phyloP scores from a whole-genome alignment of 2,329 filamentous ascomycete genomes.

The Colletotrichum destructivum region DNA sequence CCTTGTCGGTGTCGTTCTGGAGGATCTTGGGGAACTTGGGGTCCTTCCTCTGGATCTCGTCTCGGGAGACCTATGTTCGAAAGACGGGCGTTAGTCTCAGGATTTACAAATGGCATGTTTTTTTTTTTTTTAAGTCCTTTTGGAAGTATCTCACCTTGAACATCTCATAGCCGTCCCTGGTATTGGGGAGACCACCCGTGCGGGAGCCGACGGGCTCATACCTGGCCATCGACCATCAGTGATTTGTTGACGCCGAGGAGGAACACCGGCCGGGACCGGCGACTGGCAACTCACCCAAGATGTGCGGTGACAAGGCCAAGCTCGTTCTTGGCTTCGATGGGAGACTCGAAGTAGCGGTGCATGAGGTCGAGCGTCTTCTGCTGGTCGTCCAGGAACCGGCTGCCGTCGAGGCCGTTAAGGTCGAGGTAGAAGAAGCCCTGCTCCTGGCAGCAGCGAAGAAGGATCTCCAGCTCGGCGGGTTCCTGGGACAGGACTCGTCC shows the following conservation, averaged over 20 bases:
- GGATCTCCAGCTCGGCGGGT: constrained; percentile 66
- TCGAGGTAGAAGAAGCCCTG: constrained; percentile 72
- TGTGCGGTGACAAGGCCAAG: constrained; percentile 68
- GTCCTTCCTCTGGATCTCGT: constrained; percentile 64
- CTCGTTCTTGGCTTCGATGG: constrained; percentile 70
- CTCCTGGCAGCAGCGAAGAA: constrained; percentile 63
- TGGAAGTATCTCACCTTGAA: constrained; percentile 57
- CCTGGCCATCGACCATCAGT: constrained; percentile 45
- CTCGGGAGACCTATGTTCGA: constrained; percentile 55
- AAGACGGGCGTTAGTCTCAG: constrained; percentile 7
- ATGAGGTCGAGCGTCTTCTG: constrained; percentile 68
- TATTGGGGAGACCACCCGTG: constrained; percentile 62
- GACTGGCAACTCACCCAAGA: constrained; percentile 57
- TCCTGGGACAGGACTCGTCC: constrained; percentile 67
- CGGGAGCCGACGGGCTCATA: constrained; percentile 66
- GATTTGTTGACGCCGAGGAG: not conserved
- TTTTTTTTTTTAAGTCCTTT: no score
- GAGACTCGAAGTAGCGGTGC: constrained; percentile 69
- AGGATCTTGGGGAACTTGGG: constrained; percentile 63
- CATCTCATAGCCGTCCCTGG: constrained; percentile 69
- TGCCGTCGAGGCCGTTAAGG: constrained; percentile 66
- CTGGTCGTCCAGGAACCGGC: constrained; percentile 66
- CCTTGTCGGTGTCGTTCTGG: constrained; percentile 64
- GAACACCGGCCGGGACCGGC: no score
- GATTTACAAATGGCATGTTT: no score